Conservation (phyloP, 2,329 filamentous ascomycete species). For the Emmonsiellopsis sp. region DNA sequence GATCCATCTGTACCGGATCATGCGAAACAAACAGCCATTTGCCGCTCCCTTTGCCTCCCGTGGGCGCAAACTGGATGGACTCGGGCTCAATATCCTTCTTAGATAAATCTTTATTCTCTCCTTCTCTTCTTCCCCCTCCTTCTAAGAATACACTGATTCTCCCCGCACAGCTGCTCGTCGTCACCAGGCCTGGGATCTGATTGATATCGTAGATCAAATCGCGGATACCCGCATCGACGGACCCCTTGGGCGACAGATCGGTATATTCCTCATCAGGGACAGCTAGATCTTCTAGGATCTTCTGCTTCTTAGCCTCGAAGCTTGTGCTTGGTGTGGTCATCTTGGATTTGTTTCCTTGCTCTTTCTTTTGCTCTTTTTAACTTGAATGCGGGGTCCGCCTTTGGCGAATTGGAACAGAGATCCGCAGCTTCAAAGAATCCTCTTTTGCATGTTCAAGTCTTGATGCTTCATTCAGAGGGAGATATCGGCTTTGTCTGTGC, state of each 20-base stretch:
- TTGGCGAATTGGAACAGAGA: neutral
- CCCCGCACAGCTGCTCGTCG: constrained; percentile 87
- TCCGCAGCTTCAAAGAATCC: neutral
- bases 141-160: constrained; percentile 82
- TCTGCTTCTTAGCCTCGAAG: constrained; percentile 57
- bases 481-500: no score
- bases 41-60: constrained; percentile 78
- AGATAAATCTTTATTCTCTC: constrained; percentile 3
- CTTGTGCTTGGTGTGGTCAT: constrained; percentile 5
- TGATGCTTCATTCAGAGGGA: no score
- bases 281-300: constrained; percentile 61
- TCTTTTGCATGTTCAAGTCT: neutral
- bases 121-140: constrained; percentile 45
- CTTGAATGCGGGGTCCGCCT: neutral
- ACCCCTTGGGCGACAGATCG: constrained; percentile 82
- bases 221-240: constrained; percentile 68
- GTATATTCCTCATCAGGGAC: constrained; percentile 62
- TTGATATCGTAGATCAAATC: constrained; percentile 75
- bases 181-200: constrained; percentile 62
- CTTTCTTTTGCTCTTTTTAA: neutral
- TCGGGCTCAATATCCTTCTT: constrained; percentile 11
- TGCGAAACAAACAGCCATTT: constrained; percentile 85
- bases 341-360: neutral
- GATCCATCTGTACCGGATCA: constrained; percentile 46
- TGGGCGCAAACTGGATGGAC: constrained; percentile 41